phyloP scores from a whole-genome alignment of 1,284 basidiomycete genomes.

The Tetrapyrgos nigripes region DNA sequence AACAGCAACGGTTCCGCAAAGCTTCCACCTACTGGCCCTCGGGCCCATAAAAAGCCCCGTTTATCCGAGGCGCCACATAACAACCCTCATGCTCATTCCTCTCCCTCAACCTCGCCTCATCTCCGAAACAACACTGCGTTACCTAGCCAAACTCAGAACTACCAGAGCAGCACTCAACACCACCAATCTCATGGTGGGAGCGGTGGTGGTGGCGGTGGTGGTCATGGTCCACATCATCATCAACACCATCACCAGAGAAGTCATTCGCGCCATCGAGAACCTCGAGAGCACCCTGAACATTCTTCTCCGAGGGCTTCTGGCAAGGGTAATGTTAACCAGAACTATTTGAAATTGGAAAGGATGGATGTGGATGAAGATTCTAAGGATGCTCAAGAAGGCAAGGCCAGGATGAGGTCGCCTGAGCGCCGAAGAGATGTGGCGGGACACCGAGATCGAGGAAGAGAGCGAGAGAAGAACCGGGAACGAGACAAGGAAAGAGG shows the following conservation, averaged over 20 bases:
- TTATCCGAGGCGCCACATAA: constrained; percentile 30
- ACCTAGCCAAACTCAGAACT: not conserved
- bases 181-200: too few species aligned
- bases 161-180: too few species aligned
- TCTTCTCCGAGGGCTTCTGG: constrained; percentile 8
- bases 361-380: constrained; percentile 68
- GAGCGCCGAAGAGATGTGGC: constrained; percentile 31
- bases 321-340: constrained; percentile 25
- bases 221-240: not conserved
- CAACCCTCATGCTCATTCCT: constrained; percentile 24
- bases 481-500: constrained; percentile 42
- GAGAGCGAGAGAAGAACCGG: constrained; percentile 39
- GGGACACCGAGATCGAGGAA: constrained; percentile 42
- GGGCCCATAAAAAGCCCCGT: constrained; percentile 50
- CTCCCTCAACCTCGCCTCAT: constrained; percentile 36
- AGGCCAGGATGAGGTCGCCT: constrained; percentile 44
- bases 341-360: constrained; percentile 38
- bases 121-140: constrained; percentile 19
- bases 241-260: not conserved
- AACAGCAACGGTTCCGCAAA: constrained; percentile 44
- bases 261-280: constrained; percentile 33
- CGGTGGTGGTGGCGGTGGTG: not conserved
- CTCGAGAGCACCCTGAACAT: constrained; percentile 15
- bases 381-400: constrained; percentile 22
- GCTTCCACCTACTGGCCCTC: constrained; percentile 74